A percentile compares a stretch with the other conserved stretches of the same genome.
phyloP scores from a whole-genome alignment of 1,139 yeast genomes.

The Blastobotrys capitulatus region DNA sequence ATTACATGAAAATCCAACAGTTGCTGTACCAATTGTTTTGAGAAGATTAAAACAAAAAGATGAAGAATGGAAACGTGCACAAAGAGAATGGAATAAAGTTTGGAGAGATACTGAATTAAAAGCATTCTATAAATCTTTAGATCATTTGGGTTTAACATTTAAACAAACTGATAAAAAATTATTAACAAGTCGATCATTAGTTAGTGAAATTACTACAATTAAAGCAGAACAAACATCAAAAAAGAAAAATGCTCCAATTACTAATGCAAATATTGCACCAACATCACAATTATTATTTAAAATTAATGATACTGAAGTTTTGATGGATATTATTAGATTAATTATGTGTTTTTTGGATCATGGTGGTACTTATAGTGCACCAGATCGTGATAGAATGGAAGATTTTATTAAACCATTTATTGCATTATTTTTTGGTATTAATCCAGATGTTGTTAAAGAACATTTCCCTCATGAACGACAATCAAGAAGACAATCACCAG shows the following conservation, averaged over 20 bases:
- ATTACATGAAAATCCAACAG: constrained; percentile 87
- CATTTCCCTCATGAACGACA: constrained; percentile 17
- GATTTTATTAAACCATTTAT: constrained; percentile 69
- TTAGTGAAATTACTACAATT: constrained; percentile 87
- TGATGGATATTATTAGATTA: constrained; percentile 68
- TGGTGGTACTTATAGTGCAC: constrained; percentile 64
- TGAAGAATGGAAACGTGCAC: constrained; percentile 98
- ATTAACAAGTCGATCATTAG: constrained; percentile 80
- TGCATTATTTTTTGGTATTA: constrained; percentile 59
- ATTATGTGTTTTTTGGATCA: constrained; percentile 65
- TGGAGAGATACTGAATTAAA: constrained; percentile 99
- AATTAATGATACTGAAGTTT: constrained; percentile 60
- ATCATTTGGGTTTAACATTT: constrained; percentile 91
- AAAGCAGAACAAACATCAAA: constrained; percentile 86
- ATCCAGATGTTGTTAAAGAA: constrained; percentile 22
- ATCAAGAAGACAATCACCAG: constrained; percentile 15
- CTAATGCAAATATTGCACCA: constrained; percentile 21
- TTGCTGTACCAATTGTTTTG: constrained; percentile 90
- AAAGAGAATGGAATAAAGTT: constrained; percentile 97
- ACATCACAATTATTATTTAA: constrained; percentile 63
- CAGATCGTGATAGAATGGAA: constrained; percentile 74
- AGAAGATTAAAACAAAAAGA: constrained; percentile 93
- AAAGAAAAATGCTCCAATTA: constrained; percentile 82
- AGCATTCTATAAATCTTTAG: constrained; percentile 87
- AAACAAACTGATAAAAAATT: constrained; percentile 94